phyloP scores from a whole-genome alignment of 805 yeast genomes.

The Saccharomycopsis capsularis region DNA sequence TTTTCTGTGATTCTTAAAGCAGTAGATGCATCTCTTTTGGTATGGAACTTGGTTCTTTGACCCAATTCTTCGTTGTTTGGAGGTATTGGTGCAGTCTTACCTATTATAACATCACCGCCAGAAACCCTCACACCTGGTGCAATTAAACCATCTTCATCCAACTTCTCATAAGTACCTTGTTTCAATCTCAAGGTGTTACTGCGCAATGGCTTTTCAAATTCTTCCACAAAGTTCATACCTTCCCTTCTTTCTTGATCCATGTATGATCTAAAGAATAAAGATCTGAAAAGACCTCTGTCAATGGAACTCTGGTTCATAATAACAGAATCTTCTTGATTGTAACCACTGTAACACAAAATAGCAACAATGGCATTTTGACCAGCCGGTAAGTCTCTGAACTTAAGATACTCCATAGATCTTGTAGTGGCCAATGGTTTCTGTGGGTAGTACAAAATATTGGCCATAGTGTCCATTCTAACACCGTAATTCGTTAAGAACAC shows the following conservation, averaged over 20 bases:
- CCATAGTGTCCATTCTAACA: slow-evolving; percentile 99
- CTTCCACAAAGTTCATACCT: slow-evolving; percentile 97
- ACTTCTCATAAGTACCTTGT: slow-evolving; percentile 96
- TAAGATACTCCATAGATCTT: slow-evolving; percentile 93
- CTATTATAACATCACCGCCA: slow-evolving; percentile 97
- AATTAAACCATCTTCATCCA: slow-evolving; percentile 96
- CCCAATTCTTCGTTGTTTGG: slow-evolving; percentile 98
- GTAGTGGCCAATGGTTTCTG: slow-evolving; percentile 98
- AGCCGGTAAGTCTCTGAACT: slow-evolving; percentile 96
- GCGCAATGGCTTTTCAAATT: slow-evolving; percentile 94
- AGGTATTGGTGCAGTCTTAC: slow-evolving; percentile 98
- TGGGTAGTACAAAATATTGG: slow-evolving; percentile 93
- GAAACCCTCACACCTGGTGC: slow-evolving; percentile 98
- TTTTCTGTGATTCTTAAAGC: slow-evolving; percentile 94
- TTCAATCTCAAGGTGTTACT: slow-evolving; percentile 91
- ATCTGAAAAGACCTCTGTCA: slow-evolving; percentile 93
- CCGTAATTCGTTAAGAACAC: slow-evolving; percentile 91
- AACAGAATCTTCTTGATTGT: slow-evolving; percentile 99
- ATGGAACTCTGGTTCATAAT: slow-evolving; percentile 98
- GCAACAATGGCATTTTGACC: slow-evolving; percentile 99
- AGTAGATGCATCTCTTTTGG: slow-evolving; percentile 97
- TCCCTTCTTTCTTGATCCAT: slow-evolving; percentile 98
- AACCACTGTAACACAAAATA: slow-evolving; percentile 95
- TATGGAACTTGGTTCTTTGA: slow-evolving; percentile 96
- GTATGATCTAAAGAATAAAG: slow-evolving; percentile 91